phyloP scores from a whole-genome alignment of 352 stramenopile genomes.

The Phytophthora macrochlamydospora region DNA sequence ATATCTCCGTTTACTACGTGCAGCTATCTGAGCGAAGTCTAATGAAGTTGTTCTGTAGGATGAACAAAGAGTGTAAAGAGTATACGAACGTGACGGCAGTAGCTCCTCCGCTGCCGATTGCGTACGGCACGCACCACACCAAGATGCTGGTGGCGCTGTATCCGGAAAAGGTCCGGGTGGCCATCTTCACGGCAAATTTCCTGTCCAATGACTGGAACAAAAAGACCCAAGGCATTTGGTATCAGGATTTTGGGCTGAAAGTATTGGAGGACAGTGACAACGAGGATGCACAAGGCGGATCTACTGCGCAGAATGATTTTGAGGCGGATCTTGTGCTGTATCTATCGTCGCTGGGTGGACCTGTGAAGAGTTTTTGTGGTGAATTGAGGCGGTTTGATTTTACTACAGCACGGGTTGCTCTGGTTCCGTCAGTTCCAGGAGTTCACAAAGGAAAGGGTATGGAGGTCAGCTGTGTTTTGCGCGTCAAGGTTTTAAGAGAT shows the following conservation, averaged over 20 bases:
- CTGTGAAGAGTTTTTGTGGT: conserved; percentile 52
- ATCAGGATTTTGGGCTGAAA: conserved; percentile 81
- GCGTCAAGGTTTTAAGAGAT: too few relatives aligned
- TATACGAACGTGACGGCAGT: conserved; percentile 69
- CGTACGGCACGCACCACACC: conserved; percentile 87
- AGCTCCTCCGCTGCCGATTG: conserved; percentile 73
- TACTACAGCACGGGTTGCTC: conserved; percentile 49
- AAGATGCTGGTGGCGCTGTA: conserved; percentile 87
- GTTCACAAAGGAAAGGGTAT: conserved; percentile 71
- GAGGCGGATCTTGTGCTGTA: conserved; percentile 70
- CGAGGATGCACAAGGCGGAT: conserved; percentile 12
- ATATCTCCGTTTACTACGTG: background rate
- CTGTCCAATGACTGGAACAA: conserved; percentile 78
- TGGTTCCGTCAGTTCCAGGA: conserved; percentile 75
- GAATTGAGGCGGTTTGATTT: conserved; percentile 72
- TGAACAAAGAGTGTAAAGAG: conserved; percentile 58
- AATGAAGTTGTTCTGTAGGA: conserved; percentile 30
- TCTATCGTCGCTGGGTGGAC: conserved; percentile 51
- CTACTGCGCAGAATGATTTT: conserved; percentile 39
- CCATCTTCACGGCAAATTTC: conserved; percentile 89
- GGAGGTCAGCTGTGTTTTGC: background rate
- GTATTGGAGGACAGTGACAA: conserved; percentile 39
- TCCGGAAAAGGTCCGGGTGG: conserved; percentile 64
- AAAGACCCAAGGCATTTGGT: conserved; percentile 88
- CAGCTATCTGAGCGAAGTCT: background rate